phyloP scores from a whole-genome alignment of 2,329 filamentous ascomycete species.

The Cercospora janseana region DNA sequence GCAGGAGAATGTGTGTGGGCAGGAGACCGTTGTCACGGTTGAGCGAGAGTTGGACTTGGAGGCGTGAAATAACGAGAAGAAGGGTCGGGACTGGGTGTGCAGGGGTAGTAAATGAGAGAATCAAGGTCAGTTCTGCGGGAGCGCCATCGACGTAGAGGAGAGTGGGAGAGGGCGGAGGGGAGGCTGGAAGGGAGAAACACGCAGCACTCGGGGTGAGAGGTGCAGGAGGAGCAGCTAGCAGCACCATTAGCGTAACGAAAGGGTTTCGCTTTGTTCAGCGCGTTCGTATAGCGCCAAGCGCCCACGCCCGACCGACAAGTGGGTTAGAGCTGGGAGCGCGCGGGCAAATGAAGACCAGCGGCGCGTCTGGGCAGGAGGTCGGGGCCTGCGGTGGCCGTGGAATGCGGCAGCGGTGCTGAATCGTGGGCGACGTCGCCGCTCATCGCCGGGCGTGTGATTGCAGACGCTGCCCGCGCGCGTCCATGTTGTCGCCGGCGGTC shows the following conservation, averaged over 20 bases:
- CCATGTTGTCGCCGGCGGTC: no score
- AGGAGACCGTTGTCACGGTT: no score
- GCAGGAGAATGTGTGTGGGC: no score
- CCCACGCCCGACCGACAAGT: no score
- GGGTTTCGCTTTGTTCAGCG: neutral
- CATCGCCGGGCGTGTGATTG: no score
- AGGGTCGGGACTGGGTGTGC: no score
- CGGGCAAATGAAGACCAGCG: neutral
- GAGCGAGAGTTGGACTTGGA: slow-evolving; percentile 1
- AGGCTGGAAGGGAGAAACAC: slow-evolving; percentile 1
- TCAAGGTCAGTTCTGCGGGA: slow-evolving; percentile 2
- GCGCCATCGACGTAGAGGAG: slow-evolving; percentile 1
- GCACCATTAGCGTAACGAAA: slow-evolving; percentile 1
- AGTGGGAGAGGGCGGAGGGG: slow-evolving; percentile 2
- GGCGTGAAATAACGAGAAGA: no score
- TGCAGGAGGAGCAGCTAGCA: neutral
- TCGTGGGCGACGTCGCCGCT: no score
- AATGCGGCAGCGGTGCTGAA: neutral
- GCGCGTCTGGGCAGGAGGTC: slow-evolving; percentile 1
- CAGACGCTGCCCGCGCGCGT: no score
- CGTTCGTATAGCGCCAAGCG: neutral
- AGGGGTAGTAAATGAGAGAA: slow-evolving; percentile 5
- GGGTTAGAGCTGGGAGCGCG: no score
- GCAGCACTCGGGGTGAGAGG: neutral
- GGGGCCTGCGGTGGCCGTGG: neutral